These are phyloP conservation scores for Saccharomyces jurei DNA, from an alignment of 805 yeast genomes.

Conservation along the genomic window DNA sequence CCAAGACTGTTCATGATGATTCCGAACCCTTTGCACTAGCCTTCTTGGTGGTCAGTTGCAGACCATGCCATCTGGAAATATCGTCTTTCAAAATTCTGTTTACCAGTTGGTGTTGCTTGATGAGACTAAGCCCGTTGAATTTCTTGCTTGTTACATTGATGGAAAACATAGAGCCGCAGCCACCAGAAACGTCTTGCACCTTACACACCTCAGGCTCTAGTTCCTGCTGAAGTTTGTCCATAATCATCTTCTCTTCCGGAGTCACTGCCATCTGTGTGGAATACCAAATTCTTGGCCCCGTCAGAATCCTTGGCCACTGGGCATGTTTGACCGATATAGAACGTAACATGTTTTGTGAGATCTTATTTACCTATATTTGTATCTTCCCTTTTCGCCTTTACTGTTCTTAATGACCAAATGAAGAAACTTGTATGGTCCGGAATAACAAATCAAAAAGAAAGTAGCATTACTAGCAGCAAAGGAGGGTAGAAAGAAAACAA, in stretches of 20 bases:
- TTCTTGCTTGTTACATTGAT: slow-evolving; percentile 62
- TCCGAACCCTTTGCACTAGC: not conserved
- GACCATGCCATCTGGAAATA: slow-evolving; percentile 88
- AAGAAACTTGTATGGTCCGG: not conserved
- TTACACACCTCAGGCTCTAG: slow-evolving; percentile 54
- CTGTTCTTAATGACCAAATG: not conserved
- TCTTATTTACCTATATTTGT: not conserved
- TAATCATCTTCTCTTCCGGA: slow-evolving; percentile 52
- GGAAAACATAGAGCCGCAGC: slow-evolving; percentile 98
- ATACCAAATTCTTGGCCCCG: not conserved
- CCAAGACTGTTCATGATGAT: not conserved
- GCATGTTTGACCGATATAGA: not conserved
- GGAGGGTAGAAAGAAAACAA: not conserved
- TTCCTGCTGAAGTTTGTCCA: slow-evolving; percentile 42
- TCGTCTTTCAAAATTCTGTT: slow-evolving; percentile 77
- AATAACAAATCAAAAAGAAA: not conserved
- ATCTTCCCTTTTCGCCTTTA: not conserved
- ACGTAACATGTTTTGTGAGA: not conserved
- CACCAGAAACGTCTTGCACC: slow-evolving; percentile 84
- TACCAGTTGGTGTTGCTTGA: slow-evolving; percentile 88
- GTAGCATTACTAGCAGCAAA: not conserved
- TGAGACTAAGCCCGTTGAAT: slow-evolving; percentile 74
- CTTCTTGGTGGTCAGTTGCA: slow-evolving; percentile 67
- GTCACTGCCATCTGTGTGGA: slow-evolving; percentile 5
- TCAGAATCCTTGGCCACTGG: not conserved